A percentile compares a stretch with the other conserved stretches of the same genome.
Evolutionary conservation across 208 protist genomes (phyloP).

Genomic region (Sergeia podlipaevii): DNA sequence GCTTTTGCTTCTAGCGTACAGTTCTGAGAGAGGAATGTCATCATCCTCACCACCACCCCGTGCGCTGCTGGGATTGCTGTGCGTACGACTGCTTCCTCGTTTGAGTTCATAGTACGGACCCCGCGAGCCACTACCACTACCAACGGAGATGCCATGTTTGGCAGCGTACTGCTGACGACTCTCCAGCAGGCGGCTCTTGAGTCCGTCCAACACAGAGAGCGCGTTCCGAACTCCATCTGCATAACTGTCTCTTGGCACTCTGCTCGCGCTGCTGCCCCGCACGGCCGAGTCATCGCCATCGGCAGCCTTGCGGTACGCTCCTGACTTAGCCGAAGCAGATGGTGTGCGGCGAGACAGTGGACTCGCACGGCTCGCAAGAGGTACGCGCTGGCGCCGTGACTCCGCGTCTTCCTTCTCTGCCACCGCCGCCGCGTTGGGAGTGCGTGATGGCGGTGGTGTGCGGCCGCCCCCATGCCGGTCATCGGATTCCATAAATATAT

Average conservation of each 20-base stretch:
- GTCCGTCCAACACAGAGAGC: constrained; percentile 57
- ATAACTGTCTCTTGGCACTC: constrained; percentile 10
- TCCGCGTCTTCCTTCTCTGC: not conserved
- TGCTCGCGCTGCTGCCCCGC: not conserved
- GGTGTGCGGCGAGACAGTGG: too few relatives aligned
- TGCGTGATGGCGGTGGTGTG: too few relatives aligned
- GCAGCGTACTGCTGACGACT: too few relatives aligned
- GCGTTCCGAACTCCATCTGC: constrained; percentile 59
- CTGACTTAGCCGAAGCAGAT: not conserved
- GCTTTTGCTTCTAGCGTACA: not conserved
- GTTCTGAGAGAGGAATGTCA: constrained; percentile 1
- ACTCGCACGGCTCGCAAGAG: constrained; percentile 7
- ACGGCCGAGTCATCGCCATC: not conserved
- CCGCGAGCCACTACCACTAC: too few relatives aligned
- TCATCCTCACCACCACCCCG: not conserved
- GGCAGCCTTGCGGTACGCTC: not conserved
- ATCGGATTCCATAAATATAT: too few relatives aligned
- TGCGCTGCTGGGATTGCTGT: not conserved
- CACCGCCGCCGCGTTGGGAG: too few relatives aligned
- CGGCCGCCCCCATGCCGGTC: too few relatives aligned
- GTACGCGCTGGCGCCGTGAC: constrained; percentile 16
- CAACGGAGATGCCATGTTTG: too few relatives aligned
- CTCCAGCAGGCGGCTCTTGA: constrained; percentile 44
- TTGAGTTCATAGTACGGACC: too few relatives aligned
- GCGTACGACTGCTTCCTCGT: too few relatives aligned